phyloP scores from a whole-genome alignment of 768 basidiomycete species.

The Galerina sulciceps region DNA sequence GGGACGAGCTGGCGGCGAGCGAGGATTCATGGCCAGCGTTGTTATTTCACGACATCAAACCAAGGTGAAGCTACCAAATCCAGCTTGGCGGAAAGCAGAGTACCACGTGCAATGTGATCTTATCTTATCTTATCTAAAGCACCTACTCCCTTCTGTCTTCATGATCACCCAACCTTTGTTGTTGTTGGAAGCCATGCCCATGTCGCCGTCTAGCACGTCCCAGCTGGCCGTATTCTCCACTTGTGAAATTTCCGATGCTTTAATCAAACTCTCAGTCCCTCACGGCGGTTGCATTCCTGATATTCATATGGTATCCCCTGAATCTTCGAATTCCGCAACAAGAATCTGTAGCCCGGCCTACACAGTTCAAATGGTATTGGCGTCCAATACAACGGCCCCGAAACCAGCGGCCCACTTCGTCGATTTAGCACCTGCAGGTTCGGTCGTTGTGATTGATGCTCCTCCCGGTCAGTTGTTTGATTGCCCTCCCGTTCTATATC shows the following conservation, averaged over 20 bases:
- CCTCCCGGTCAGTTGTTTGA: slow-evolving; percentile 58
- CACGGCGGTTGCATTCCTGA: slow-evolving; percentile 86
- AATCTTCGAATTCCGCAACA: slow-evolving; percentile 28
- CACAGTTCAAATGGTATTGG: slow-evolving; percentile 82
- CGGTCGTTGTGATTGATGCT: slow-evolving; percentile 74
- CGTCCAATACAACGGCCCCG: slow-evolving; percentile 61
- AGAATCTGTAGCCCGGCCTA: slow-evolving; percentile 78
- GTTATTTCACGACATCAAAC: slow-evolving; percentile 3
- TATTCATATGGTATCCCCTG: slow-evolving; percentile 60
- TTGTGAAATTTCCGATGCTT: slow-evolving; percentile 89
- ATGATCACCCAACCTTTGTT: too few species aligned
- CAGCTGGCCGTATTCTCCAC: slow-evolving; percentile 55
- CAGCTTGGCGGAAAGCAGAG: too few species aligned
- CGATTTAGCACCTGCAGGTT: slow-evolving; percentile 69
- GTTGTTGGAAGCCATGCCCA: too few species aligned
- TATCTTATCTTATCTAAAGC: slow-evolving; percentile 25
- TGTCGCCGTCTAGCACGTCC: slow-evolving; percentile 19
- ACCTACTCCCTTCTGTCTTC: background rate
- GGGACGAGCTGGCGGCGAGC: slow-evolving; percentile 74
- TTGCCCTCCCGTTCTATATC: slow-evolving; percentile 10
- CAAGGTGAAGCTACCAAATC: too few species aligned
- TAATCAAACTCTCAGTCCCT: slow-evolving; percentile 74
- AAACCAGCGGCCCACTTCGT: slow-evolving; percentile 78
- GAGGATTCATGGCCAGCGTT: slow-evolving; percentile 44
- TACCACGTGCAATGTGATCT: slow-evolving; percentile 3